Percentiles rank a stretch among this genome's conserved stretches.
These are phyloP conservation scores for Diplotaxis tenuifolia DNA, from an alignment of 345 rosid species.

Conservation along the genomic window DNA sequence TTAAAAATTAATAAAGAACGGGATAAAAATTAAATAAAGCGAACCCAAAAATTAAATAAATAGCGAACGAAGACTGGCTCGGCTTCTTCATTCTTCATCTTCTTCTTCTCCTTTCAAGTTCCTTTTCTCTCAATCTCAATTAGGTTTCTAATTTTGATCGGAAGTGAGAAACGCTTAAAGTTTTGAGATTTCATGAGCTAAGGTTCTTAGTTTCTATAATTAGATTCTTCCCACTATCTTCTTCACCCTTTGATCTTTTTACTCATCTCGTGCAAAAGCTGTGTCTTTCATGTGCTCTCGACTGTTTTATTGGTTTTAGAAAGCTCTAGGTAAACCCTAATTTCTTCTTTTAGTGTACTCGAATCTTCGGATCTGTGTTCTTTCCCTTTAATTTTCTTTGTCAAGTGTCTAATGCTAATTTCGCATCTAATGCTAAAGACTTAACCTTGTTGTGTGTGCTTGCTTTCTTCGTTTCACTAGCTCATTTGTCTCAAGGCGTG, in stretches of 20 bases:
- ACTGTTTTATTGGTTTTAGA: conserved; percentile 21
- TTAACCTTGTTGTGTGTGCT: neutral
- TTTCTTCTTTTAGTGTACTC: conserved; percentile 17
- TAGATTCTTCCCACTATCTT: conserved; percentile 5
- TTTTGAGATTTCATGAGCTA: neutral
- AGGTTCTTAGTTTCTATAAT: conserved; percentile 6
- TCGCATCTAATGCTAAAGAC: conserved; percentile 14
- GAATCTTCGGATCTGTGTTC: conserved; percentile 30
- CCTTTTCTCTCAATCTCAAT: neutral
- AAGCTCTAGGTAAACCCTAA: conserved; percentile 29
- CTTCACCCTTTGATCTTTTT: neutral
- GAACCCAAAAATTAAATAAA: neutral
- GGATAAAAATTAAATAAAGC: neutral
- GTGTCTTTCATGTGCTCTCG: conserved; percentile 10
- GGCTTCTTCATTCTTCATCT: neutral
- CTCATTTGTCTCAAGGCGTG: neutral
- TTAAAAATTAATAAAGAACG: neutral
- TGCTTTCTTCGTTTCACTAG: neutral
- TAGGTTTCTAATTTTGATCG: neutral
- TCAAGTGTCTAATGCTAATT: neutral
- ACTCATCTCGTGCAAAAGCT: conserved; percentile 7
- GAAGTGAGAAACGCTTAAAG: neutral
- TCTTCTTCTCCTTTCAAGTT: neutral
- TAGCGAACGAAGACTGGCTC: neutral
- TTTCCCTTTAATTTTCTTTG: neutral